A percentile compares a stretch with the other conserved stretches of the same genome.
These are phyloP conservation scores for Macadamia integrifolia DNA, from an alignment of 164 flowering plant species.

Conservation along the genomic window DNA sequence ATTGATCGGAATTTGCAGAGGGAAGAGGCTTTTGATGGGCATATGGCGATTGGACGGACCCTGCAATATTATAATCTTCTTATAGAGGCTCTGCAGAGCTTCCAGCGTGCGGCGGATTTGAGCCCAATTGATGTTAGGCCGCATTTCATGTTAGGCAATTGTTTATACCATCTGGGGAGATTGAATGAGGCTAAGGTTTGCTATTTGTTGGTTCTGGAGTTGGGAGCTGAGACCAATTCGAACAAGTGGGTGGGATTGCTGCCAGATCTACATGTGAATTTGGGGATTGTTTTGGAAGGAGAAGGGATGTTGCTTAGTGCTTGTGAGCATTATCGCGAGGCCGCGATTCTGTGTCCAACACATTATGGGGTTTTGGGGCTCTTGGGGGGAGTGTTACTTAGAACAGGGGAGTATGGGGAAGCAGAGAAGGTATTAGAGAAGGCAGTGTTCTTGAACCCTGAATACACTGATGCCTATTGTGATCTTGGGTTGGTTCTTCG, in stretches of 20 bases:
- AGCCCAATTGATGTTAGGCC: slow-evolving; percentile 14
- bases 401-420: slow-evolving; percentile 15
- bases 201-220: slow-evolving; percentile 10
- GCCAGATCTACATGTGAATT: slow-evolving; percentile 18
- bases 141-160: slow-evolving; percentile 15
- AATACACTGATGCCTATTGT: slow-evolving; percentile 16
- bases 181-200: slow-evolving; percentile 9
- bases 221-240: slow-evolving; percentile 7
- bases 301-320: slow-evolving; percentile 17
- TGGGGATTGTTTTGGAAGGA: slow-evolving; percentile 19
- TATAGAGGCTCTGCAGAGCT: slow-evolving; percentile 13
- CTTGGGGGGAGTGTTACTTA: slow-evolving; percentile 17
- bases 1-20: slow-evolving; percentile 3
- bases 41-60: slow-evolving; percentile 18
- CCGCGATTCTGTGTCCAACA: slow-evolving; percentile 19
- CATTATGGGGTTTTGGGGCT: slow-evolving; percentile 21
- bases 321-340: slow-evolving; percentile 21
- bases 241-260: slow-evolving; percentile 9
- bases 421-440: slow-evolving; percentile 19
- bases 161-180: slow-evolving; percentile 4
- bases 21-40: slow-evolving; percentile 17
- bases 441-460: slow-evolving; percentile 14
- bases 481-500: slow-evolving; percentile 19
- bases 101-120: slow-evolving; percentile 8
- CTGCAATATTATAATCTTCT: slow-evolving; percentile 11